Evolutionary conservation across 495 filamentous ascomycete genomes (phyloP).

Genomic region (Barbatosphaeria neglecta): DNA sequence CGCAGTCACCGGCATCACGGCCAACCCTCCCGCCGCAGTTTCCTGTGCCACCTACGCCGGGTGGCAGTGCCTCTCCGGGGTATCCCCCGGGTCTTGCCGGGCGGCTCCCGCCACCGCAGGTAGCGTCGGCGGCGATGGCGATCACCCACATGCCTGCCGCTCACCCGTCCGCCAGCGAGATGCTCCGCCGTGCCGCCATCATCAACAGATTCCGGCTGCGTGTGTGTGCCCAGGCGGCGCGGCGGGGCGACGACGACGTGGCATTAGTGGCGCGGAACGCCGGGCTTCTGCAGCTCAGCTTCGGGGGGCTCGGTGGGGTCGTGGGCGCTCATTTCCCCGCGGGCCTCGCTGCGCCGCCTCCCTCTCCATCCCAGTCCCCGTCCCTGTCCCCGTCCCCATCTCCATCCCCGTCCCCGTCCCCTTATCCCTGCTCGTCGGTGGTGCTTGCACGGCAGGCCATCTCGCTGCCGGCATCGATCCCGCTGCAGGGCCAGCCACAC

Average conservation of each 20-base stretch:
- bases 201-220: slow-evolving; percentile 19
- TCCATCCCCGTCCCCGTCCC: background rate
- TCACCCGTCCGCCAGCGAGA: slow-evolving; percentile 7
- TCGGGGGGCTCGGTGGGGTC: background rate
- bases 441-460: background rate
- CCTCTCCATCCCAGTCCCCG: background rate
- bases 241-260: slow-evolving; percentile 2
- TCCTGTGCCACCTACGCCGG: background rate
- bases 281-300: slow-evolving; percentile 6
- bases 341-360: background rate
- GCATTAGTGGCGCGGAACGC: slow-evolving; percentile 7
- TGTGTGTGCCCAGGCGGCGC: slow-evolving; percentile 6
- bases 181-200: slow-evolving; percentile 17
- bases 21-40: too few relatives aligned
- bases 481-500: background rate
- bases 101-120: background rate
- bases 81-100: background rate
- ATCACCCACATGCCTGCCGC: background rate
- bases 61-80: background rate
- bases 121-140: background rate
- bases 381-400: background rate
- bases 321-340: background rate
- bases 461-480: background rate
- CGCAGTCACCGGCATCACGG: too few relatives aligned
- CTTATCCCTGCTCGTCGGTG: background rate